Percentiles rank a stretch among this genome's conserved stretches.
These are phyloP conservation scores for Chlorella sorokiniana DNA, from an alignment of 139 green algal genomes.

Conservation along the genomic window DNA sequence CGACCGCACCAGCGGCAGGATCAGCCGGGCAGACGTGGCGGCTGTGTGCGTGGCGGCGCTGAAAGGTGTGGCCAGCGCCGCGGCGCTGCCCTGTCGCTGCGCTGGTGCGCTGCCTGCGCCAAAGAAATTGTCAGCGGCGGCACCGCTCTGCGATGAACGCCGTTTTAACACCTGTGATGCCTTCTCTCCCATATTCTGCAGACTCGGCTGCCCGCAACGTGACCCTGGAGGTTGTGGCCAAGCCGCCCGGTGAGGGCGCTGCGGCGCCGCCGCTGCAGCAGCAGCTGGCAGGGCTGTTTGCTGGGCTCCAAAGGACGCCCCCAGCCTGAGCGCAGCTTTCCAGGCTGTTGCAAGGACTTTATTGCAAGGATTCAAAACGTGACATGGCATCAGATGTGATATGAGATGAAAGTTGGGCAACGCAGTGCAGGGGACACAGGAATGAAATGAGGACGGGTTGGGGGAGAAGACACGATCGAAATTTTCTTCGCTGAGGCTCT, in stretches of 20 bases:
- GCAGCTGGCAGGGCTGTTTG: slow-evolving; percentile 36
- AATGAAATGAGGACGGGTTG: too few species aligned
- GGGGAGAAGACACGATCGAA: too few species aligned
- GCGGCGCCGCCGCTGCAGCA: not conserved
- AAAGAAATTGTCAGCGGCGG: not conserved
- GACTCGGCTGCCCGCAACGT: slow-evolving; percentile 19
- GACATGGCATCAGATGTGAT: too few species aligned
- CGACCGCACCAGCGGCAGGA: slow-evolving; percentile 37
- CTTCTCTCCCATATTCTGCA: not conserved
- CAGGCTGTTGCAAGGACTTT: not conserved
- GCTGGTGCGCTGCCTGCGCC: not conserved
- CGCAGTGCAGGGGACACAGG: too few species aligned
- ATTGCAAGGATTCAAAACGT: too few species aligned
- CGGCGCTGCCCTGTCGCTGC: not conserved
- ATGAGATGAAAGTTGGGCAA: too few species aligned
- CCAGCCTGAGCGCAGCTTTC: not conserved
- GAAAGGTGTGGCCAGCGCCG: not conserved
- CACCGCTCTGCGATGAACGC: not conserved
- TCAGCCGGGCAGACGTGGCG: slow-evolving; percentile 68
- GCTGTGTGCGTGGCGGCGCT: slow-evolving; percentile 64
- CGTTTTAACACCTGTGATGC: too few species aligned
- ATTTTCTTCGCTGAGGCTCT: too few species aligned
- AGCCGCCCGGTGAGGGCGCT: not conserved
- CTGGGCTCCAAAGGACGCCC: slow-evolving; percentile 6
- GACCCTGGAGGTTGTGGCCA: slow-evolving; percentile 30